These are phyloP conservation scores for Simplicillium sp. DNA, from an alignment of 2,329 filamentous ascomycete genomes.

Conservation along the genomic window DNA sequence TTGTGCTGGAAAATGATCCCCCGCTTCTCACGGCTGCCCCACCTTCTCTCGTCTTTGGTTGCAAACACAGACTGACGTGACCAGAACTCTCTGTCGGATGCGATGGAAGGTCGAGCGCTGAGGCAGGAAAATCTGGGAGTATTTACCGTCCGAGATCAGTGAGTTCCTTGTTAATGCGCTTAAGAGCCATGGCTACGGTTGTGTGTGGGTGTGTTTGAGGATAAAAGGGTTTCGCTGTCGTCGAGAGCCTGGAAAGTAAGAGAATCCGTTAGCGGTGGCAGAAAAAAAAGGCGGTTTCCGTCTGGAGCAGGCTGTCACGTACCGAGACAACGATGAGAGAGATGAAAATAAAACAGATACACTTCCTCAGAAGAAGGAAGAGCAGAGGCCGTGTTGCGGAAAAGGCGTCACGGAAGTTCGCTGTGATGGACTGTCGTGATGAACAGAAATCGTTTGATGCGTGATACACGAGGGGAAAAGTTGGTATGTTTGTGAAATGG, in stretches of 20 bases:
- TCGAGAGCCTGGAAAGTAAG: background rate
- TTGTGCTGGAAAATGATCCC: slow-evolving; percentile 18
- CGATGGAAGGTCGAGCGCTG: slow-evolving; percentile 8
- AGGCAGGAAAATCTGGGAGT: slow-evolving; percentile 7
- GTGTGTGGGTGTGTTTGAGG: slow-evolving; percentile 6
- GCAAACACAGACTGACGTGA: slow-evolving; percentile 10
- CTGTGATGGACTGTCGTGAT: too few relatives aligned
- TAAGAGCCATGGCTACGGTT: slow-evolving; percentile 62
- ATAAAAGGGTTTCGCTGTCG: background rate
- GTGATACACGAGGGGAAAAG: too few relatives aligned
- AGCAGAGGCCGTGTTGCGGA: too few relatives aligned
- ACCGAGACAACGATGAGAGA: too few relatives aligned
- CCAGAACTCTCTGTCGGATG: slow-evolving; percentile 14
- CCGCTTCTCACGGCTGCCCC: slow-evolving; percentile 26
- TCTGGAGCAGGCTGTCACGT: too few relatives aligned
- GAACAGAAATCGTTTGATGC: too few relatives aligned
- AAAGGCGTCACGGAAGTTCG: too few relatives aligned
- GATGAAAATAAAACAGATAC: too few relatives aligned
- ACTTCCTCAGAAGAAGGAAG: too few relatives aligned
- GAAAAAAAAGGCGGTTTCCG: background rate
- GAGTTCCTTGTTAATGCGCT: slow-evolving; percentile 93
- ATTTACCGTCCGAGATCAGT: slow-evolving; percentile 81
- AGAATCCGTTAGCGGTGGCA: background rate
- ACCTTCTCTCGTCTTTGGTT: slow-evolving; percentile 16
- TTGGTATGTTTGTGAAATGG: too few relatives aligned